Conservation (phyloP, 1,284 basidiomycete species). For the Volvariella surrecta region DNA sequence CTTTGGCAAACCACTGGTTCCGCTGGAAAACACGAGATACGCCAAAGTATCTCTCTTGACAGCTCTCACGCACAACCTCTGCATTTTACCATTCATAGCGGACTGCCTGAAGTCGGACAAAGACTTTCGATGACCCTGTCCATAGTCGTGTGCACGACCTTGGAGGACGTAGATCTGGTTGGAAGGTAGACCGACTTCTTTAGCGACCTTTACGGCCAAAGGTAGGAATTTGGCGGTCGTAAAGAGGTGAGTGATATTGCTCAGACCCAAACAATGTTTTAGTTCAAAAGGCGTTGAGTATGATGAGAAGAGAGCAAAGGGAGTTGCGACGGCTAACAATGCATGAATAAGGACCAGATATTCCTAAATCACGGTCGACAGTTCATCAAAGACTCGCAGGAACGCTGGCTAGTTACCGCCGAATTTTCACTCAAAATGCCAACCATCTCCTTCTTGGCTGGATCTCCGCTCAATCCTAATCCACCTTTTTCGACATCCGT, state of each 20-base stretch:
- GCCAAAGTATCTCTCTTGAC: slow-evolving; percentile 52
- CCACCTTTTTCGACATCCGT: slow-evolving; percentile 39
- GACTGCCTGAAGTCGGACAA: slow-evolving; percentile 37
- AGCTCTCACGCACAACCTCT: slow-evolving; percentile 32
- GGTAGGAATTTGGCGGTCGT: slow-evolving; percentile 45
- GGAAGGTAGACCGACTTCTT: slow-evolving; percentile 37
- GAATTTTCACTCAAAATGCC: slow-evolving; percentile 65
- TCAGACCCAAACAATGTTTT: slow-evolving; percentile 42
- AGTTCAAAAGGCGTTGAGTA: slow-evolving; percentile 63
- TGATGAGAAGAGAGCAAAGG: slow-evolving; percentile 54
- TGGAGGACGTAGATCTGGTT: slow-evolving; percentile 48
- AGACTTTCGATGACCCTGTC: slow-evolving; percentile 31
- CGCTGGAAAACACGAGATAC: slow-evolving; percentile 70
- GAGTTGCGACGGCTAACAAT: slow-evolving; percentile 45
- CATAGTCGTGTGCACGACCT: slow-evolving; percentile 28
- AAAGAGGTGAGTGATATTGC: slow-evolving; percentile 51
- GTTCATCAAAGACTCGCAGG: background rate
- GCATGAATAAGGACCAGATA: slow-evolving; percentile 51
- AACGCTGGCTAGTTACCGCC: slow-evolving; percentile 33
- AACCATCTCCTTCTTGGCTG: slow-evolving; percentile 48
- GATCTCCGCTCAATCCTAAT: slow-evolving; percentile 35
- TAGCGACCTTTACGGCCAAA: slow-evolving; percentile 39
- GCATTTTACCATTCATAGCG: slow-evolving; percentile 27
- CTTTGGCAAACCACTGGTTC: slow-evolving; percentile 70
- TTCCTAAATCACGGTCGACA: slow-evolving; percentile 33